Evolutionary conservation across 2,329 filamentous ascomycete species (phyloP), one percentile per base, ranked within the genome.

Genomic region (Ophiostoma angusticollis): DNA sequence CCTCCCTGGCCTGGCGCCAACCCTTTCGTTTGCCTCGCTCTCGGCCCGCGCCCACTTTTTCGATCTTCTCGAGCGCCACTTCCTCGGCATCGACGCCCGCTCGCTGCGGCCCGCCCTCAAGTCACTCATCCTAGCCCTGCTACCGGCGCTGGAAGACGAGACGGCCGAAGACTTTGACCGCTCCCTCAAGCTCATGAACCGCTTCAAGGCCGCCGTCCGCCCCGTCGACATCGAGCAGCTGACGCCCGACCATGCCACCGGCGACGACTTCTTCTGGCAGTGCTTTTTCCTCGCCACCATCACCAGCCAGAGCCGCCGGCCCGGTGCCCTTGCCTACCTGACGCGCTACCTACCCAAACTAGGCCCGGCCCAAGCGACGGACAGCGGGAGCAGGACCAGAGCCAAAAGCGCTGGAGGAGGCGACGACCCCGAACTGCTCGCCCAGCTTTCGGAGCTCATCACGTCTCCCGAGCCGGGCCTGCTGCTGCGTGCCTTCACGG

Each of bases 151-250:
- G 3, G 91, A 98, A 58, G 91, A 98, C 49, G 91, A 96, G 57
- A 93, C 85, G 8, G 93, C 87, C 48, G 91, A 98, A 55, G 93
- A 98, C 55, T 98, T 96, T 57, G 89, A 96, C 46, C 74, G 83
- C 39, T 93, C 87, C 2, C 58, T 94, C 40, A 74, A 72, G 42
- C 74, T 94, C 9, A 57, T 96, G 33, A 80, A 91, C 50, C 77
- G 72, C 41, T 77, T 96, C 55, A 85, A 87, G 52, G 60, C 70
- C 42, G 70, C 74, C 34, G 72, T 86, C 50, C 68, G 78, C 41
- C 63, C 76, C 21, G 50, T 59, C 8, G 60, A 61, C 19, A 68
- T 69, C 44, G 62, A 70, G 47, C 62, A 59, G 39, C 67, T 66
- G 47, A 73, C 60, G 23, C 58, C 56, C 40, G 67, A 59, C 27